phyloP scores from a whole-genome alignment of 202 grass and related monocot species.

The Cymbopogon flexuosus region DNA sequence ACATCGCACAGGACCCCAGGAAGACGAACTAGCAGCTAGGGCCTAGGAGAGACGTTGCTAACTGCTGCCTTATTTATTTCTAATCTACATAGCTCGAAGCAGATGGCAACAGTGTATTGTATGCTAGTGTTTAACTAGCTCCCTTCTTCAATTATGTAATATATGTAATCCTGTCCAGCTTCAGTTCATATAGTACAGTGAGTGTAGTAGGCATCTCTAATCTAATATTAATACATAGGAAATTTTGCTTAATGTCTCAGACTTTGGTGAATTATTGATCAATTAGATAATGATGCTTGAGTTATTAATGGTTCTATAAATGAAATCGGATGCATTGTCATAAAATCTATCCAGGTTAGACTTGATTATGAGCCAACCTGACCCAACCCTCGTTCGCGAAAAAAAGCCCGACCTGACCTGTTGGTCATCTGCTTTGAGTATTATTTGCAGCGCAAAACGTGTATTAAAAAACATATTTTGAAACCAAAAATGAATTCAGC shows the following conservation, averaged over 20 bases:
- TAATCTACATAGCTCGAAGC: not conserved
- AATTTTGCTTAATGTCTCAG: conserved; percentile 22
- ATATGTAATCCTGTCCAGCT: not conserved
- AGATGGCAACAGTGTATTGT: not conserved
- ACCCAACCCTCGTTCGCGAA: too few species aligned
- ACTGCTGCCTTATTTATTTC: not conserved
- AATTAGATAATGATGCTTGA: not conserved
- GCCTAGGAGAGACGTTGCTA: not conserved
- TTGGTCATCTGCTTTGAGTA: too few species aligned
- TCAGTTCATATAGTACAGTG: not conserved
- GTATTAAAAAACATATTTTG: too few species aligned
- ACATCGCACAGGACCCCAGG: conserved; percentile 51
- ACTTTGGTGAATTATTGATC: not conserved
- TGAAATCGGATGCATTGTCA: not conserved
- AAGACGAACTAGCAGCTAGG: not conserved
- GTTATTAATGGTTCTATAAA: not conserved
- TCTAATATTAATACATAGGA: conserved; percentile 1
- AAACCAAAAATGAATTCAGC: too few species aligned
- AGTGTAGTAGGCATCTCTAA: not conserved
- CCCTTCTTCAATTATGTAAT: not conserved
- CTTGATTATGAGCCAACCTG: too few species aligned
- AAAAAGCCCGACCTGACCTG: too few species aligned
- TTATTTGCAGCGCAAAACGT: too few species aligned
- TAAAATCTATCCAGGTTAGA: too few species aligned
- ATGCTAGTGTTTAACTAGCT: not conserved